These are phyloP conservation scores for Boeremia exigua DNA, from an alignment of 2,329 filamentous ascomycete species.

Conservation along the genomic window DNA sequence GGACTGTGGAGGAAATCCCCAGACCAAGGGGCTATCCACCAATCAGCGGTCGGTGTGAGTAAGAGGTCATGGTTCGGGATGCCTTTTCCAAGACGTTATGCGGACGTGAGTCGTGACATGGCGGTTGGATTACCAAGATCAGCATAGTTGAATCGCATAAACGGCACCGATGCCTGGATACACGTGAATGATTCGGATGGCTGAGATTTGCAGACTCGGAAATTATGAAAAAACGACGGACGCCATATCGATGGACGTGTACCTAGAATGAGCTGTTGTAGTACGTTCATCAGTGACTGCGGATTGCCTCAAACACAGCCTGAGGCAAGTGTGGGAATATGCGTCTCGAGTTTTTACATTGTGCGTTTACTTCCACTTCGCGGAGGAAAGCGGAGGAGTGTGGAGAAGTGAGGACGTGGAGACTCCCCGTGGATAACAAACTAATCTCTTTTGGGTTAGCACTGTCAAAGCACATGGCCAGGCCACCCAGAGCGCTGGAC, in stretches of 20 bases:
- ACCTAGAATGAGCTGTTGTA: neutral
- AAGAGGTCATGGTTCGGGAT: conserved; percentile 12
- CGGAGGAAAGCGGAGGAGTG: conserved; percentile 16
- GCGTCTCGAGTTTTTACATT: neutral
- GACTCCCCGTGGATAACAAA: neutral
- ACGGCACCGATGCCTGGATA: neutral
- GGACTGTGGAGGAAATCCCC: conserved; percentile 19
- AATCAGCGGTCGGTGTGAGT: conserved; percentile 13
- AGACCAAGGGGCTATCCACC: conserved; percentile 6
- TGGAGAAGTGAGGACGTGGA: conserved; percentile 17
- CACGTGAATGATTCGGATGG: neutral
- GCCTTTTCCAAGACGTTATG: neutral
- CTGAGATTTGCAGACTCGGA: neutral
- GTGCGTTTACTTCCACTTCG: neutral
- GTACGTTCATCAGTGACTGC: neutral
- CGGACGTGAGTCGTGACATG: conserved; percentile 6
- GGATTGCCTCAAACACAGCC: neutral
- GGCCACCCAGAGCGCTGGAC: neutral
- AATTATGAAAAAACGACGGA: neutral
- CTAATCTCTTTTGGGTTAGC: neutral
- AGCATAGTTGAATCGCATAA: conserved; percentile 8
- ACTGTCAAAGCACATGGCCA: neutral
- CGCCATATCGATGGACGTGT: neutral
- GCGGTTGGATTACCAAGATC: conserved; percentile 15
- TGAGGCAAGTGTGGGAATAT: neutral